A percentile compares a stretch with the other conserved stretches of the same genome.
These are phyloP conservation scores for Penicillium glabrum DNA, from an alignment of 2,329 filamentous ascomycete genomes.

Conservation along the genomic window DNA sequence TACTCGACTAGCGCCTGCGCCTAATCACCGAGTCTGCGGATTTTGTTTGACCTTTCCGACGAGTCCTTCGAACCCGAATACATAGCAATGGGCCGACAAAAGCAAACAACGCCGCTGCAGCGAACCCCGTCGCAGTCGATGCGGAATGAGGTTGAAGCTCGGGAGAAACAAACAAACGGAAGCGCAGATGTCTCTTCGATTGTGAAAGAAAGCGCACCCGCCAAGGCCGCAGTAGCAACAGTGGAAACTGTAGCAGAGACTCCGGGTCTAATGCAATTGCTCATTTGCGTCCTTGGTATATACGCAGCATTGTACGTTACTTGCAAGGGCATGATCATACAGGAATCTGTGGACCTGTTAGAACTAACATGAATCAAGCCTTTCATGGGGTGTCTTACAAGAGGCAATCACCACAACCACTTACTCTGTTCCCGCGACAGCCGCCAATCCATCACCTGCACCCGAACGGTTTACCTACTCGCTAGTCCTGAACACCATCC, in stretches of 20 bases:
- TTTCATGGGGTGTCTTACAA: constrained; percentile 95
- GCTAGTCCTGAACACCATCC: constrained; percentile 93
- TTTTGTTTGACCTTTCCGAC: background rate
- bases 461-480: constrained; percentile 84
- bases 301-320: constrained; percentile 84
- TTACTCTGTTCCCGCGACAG: constrained; percentile 65
- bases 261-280: constrained; percentile 70
- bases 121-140: constrained; percentile 67
- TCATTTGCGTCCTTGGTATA: constrained; percentile 89
- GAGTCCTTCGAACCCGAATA: background rate
- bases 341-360: background rate
- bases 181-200: constrained; percentile 23
- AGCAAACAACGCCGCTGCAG: constrained; percentile 65
- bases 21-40: background rate
- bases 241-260: constrained; percentile 31
- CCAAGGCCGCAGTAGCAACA: constrained; percentile 10
- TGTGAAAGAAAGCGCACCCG: background rate
- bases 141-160: constrained; percentile 34
- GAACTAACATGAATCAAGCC: constrained; percentile 48
- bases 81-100: constrained; percentile 65
- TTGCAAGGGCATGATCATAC: background rate
- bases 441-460: constrained; percentile 34
- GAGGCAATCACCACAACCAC: constrained; percentile 94
- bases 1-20: background rate
- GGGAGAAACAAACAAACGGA: constrained; percentile 34